Base-by-base conservation (phyloP, 2,329 filamentous ascomycete genomes). In the Aureobasidium sp. region DNA sequence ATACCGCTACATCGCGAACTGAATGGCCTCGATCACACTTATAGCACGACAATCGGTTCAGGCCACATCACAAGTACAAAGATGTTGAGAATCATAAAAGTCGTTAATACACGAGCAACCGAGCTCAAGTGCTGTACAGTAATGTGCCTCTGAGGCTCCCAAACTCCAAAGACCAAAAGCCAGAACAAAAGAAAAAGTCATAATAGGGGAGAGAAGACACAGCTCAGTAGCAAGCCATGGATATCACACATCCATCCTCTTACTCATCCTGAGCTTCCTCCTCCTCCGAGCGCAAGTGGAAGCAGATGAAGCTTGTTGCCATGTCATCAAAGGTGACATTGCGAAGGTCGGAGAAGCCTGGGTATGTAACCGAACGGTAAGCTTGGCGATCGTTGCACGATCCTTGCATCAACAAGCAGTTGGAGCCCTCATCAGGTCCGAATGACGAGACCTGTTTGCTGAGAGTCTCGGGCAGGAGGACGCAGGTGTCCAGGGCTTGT, bases 221-320 rank as follows among this genome's bases (percentile, higher is more conserved):
- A 31, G 25, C 27, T 33, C 17, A 13, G 27, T 11, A 49, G 45
- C 42, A 11, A 46, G 15, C n/a, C 23, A 29, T 29, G 23, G 7
- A 13, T 29, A n/a, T 46, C 43, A 17, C 42, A 45, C 8, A 8
- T 38, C 40, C 21, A 43, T 13, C 27, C 19, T 3, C 17, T 19
- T 23, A 17, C 29, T 35, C 10, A 19, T 50, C 25, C 7, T 23
- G 17, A 42, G n/a, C 38, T 4, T 46, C 43, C 15, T 46, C 43
- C 21, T 46, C 43, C 6, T 21, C 13, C 5, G 9, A 25, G 25
- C 19, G 29, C 2, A 23, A 5, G 37, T 51, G 25, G n/a, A 60
- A 21, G 15, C 58, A 60, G 19, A 60, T 23, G 49, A 42, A 60
- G 38, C 60, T 61, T 9, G 43, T 46, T 10, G 53, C 60, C 19